Percentiles rank a stretch among this genome's conserved stretches.
These are phyloP conservation scores for Exophiala aquamarina DNA, from an alignment of 2,329 filamentous ascomycete species.

Conservation along the genomic window DNA sequence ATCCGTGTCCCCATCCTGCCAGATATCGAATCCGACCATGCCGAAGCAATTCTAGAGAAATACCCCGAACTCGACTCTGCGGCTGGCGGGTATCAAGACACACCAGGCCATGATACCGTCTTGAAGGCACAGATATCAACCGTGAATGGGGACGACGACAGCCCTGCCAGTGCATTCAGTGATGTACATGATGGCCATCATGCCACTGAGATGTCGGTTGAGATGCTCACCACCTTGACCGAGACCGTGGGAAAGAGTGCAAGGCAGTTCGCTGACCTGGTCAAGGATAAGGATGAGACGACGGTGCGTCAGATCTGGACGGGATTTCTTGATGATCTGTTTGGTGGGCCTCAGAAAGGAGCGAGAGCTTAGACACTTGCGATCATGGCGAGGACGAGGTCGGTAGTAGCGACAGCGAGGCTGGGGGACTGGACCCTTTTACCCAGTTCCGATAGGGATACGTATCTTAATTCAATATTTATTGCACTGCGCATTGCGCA, in stretches of 20 bases:
- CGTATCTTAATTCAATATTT: slow-evolving; percentile 4
- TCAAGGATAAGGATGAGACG: slow-evolving; percentile 42
- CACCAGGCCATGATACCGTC: slow-evolving; percentile 32
- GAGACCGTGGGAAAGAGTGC: slow-evolving; percentile 46
- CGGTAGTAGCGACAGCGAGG: too few species aligned
- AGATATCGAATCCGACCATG: slow-evolving; percentile 35
- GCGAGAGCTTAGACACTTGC: slow-evolving; percentile 6
- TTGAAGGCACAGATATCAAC: slow-evolving; percentile 60
- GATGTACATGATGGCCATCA: slow-evolving; percentile 59
- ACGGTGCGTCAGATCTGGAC: slow-evolving; percentile 45
- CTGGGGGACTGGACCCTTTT: too few species aligned
- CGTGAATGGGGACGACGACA: slow-evolving; percentile 30
- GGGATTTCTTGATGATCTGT: slow-evolving; percentile 51
- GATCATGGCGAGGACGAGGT: background rate
- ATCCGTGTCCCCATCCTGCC: slow-evolving; percentile 54
- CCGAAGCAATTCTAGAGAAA: slow-evolving; percentile 26
- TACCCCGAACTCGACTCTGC: slow-evolving; percentile 27
- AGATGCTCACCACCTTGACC: slow-evolving; percentile 55
- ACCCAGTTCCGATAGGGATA: too few species aligned
- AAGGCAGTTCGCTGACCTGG: slow-evolving; percentile 36
- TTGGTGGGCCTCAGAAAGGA: slow-evolving; percentile 39
- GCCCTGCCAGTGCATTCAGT: slow-evolving; percentile 54
- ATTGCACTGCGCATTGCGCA: slow-evolving; percentile 17
- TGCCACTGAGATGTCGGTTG: slow-evolving; percentile 48
- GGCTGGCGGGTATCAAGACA: slow-evolving; percentile 29